Evolutionary conservation across 441 rosid genomes (phyloP), one percentile per base, ranked within the genome.

Genomic region (Jatropha podagrica): DNA sequence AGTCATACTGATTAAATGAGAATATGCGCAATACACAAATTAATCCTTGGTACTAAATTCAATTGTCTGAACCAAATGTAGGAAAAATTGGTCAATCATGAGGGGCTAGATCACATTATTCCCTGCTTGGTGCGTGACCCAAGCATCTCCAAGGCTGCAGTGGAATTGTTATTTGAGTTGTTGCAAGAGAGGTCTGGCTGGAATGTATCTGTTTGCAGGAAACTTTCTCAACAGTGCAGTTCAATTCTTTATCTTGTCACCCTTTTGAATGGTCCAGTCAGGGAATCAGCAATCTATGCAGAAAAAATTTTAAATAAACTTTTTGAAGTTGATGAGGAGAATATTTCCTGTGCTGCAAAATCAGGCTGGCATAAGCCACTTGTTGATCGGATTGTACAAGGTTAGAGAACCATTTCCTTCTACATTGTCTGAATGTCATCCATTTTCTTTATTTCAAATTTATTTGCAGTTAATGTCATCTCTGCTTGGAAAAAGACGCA

Each of bases 321-420:
- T 71, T 83, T 90, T 42, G 89, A 86, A 66, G 71, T 84, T 23
- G 90, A 90, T 44, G 88, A 85, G 80, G 89, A 86, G 75, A 86
- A 83, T 77, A 82, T 88, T 65, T 65, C 79, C 69, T 81, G 80
- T 46, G 89, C 90, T 80, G 92, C 92, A 32, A 81, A 76, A 76
- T 83, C 88, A 68, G 89, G 89, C 77, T 90, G 90, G 94, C 86
- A 86, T 77, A 82, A 84, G 49, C 94, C 94, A 9, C 94, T 90
- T 55, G 73, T 84, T 41, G 87, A 85, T 75, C 79, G 84, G 59
- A 82, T 88, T 51, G 68, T 81, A 76, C 86, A 83, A 88, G 94
- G 94, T 90, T 55, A 49, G 77, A 62, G 66, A 78, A 26, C 80
- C 69, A n/a, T 76, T 75, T 64, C 76, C 63, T 65, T 65, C 18